A percentile compares a stretch with the other conserved stretches of the same genome.
Conservation (phyloP, 768 basidiomycete species). For the Sporobolomyces pararoseus region DNA sequence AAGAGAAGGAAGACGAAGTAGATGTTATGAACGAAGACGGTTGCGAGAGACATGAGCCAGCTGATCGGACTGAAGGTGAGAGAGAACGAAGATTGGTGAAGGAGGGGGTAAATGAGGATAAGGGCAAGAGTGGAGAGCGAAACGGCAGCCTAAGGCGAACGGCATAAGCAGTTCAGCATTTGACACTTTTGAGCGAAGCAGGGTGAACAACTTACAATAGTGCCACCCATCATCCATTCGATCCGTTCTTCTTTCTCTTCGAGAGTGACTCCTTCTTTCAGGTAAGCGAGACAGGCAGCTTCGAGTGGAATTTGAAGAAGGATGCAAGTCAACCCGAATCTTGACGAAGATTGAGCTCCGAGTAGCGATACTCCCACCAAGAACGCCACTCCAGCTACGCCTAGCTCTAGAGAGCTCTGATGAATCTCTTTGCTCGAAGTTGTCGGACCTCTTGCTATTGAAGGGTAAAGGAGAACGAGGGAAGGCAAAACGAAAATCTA, state of each 20-base stretch:
- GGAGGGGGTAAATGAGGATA: neutral
- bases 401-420: neutral
- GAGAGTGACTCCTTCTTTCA: neutral
- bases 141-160: neutral
- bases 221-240: neutral
- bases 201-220: neutral
- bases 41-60: neutral
- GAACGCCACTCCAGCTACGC: neutral
- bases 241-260: neutral
- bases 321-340: neutral
- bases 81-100: neutral
- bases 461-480: neutral
- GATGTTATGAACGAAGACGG: neutral
- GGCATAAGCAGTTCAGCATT: too few species aligned
- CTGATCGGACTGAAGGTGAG: neutral
- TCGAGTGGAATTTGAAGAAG: neutral
- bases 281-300: neutral
- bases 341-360: neutral
- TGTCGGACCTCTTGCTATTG: neutral
- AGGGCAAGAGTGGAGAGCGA: neutral
- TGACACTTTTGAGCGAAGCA: neutral
- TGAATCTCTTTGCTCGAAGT: neutral
- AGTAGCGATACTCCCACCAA: neutral
- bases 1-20: neutral
- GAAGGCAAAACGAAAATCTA: neutral